phyloP scores from a whole-genome alignment of 495 filamentous ascomycete genomes.

The Neurospora sp. region DNA sequence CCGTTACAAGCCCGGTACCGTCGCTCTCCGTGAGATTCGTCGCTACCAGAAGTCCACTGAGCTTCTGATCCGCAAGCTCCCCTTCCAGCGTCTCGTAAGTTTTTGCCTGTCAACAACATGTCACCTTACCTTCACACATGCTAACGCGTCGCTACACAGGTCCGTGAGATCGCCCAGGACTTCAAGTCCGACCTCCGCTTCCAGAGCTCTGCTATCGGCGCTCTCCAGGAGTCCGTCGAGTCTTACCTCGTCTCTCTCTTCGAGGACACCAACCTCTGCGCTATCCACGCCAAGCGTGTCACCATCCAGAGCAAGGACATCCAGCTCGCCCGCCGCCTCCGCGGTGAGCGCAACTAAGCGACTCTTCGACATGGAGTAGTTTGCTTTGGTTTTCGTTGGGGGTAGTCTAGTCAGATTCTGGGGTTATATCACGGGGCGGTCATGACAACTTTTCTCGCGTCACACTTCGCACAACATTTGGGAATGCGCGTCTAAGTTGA shows the following conservation, averaged over 20 bases:
- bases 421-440: constrained; percentile 18
- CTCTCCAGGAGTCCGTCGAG: constrained; percentile 99
- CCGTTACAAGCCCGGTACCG: constrained; percentile 99
- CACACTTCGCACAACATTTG: constrained; percentile 19
- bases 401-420: constrained; percentile 3
- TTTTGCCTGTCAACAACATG: neutral
- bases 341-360: constrained; percentile 73
- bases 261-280: constrained; percentile 99
- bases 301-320: constrained; percentile 94
- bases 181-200: constrained; percentile 99
- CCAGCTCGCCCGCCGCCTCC: constrained; percentile 92
- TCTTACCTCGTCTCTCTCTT: constrained; percentile 99
- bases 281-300: constrained; percentile 99
- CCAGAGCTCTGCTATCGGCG: constrained; percentile 99
- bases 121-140: constrained; percentile 2
- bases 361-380: constrained; percentile 5
- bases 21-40: constrained; percentile 99
- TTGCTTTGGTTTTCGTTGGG: neutral
- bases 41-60: constrained; percentile 99
- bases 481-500: constrained; percentile 10
- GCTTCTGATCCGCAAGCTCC: constrained; percentile 99
- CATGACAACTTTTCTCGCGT: constrained; percentile 23
- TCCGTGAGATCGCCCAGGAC: constrained; percentile 99
- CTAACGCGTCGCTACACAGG: constrained; percentile 31
- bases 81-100: constrained; percentile 94